Conservation (phyloP, 441 rosid genomes). For the Euphorbia celastroides region DNA sequence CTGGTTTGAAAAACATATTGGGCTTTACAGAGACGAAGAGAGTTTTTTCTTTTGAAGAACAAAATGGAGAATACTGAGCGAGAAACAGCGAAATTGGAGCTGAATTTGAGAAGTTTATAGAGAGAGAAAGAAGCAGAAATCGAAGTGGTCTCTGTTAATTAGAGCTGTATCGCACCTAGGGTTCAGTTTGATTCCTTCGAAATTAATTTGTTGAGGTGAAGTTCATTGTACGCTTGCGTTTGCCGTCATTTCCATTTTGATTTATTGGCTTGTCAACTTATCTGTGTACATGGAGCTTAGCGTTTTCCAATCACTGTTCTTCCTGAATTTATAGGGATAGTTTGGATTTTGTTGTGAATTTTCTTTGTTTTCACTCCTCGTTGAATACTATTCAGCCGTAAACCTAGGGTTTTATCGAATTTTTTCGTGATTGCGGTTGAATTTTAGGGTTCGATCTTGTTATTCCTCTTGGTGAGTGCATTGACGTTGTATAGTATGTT, state of each 20-base stretch:
- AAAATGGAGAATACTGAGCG: slow-evolving; percentile 9
- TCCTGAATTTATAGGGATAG: slow-evolving; percentile 19
- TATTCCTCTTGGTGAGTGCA: slow-evolving; percentile 13
- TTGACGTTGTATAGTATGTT: slow-evolving; percentile 2
- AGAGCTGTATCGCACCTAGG: slow-evolving; percentile 28
- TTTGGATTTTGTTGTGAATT: slow-evolving; percentile 13
- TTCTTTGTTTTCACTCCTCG: slow-evolving; percentile 7
- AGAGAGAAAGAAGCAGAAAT: slow-evolving; percentile 12
- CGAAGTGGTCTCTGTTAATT: slow-evolving; percentile 14
- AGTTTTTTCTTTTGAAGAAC: slow-evolving; percentile 32
- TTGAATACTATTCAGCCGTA: not conserved
- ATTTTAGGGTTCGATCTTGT: slow-evolving; percentile 41
- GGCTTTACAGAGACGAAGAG: slow-evolving; percentile 23
- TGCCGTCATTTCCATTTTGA: slow-evolving; percentile 8
- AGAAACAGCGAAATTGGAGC: slow-evolving; percentile 11
- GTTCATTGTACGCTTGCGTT: not conserved
- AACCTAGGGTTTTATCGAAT: slow-evolving; percentile 28
- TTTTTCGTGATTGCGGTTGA: slow-evolving; percentile 8
- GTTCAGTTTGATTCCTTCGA: slow-evolving; percentile 22
- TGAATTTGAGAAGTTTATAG: slow-evolving; percentile 1
- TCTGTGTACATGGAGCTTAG: slow-evolving; percentile 18
- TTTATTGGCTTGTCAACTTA: slow-evolving; percentile 15
- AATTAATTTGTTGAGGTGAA: slow-evolving; percentile 27
- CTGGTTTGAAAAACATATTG: slow-evolving; percentile 21
- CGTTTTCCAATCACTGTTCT: slow-evolving; percentile 16